phyloP scores from a whole-genome alignment of 2,329 filamentous ascomycete species.

The Aspergillus amoenus region DNA sequence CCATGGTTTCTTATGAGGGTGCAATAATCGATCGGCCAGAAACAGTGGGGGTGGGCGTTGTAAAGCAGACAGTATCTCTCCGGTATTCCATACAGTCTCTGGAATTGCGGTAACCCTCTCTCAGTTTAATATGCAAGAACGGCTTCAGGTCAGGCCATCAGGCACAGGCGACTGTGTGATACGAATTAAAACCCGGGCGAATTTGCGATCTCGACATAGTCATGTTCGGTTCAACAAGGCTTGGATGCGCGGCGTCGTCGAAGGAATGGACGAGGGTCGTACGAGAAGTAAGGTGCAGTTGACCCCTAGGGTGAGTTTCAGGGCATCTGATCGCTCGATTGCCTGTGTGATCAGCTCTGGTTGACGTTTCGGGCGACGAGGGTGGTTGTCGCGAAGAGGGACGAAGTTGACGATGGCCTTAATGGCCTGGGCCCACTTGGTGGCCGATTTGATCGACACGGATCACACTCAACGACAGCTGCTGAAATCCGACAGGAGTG shows the following conservation, averaged over 20 bases:
- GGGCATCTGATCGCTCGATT: not conserved
- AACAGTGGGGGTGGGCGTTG: not conserved
- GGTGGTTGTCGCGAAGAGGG: not conserved
- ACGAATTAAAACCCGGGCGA: constrained; percentile 14
- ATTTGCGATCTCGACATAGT: constrained; percentile 24
- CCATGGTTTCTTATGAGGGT: constrained; percentile 20
- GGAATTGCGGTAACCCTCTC: not conserved
- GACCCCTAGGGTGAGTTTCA: not conserved
- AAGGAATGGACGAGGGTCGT: constrained; percentile 9
- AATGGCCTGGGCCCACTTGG: constrained; percentile 11
- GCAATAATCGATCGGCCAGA: constrained; percentile 10
- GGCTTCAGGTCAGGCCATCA: constrained; percentile 6
- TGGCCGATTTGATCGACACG: constrained; percentile 10
- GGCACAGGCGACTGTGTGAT: constrained; percentile 12
- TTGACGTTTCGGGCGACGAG: not conserved
- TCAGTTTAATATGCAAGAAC: not conserved
- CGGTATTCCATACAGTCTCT: constrained; percentile 15
- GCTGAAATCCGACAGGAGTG: not conserved
- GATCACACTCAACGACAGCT: not conserved
- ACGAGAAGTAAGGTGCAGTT: constrained; percentile 8
- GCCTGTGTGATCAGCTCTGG: not conserved
- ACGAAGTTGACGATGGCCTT: constrained; percentile 6
- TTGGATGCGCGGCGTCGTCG: constrained; percentile 12
- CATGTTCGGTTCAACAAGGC: constrained; percentile 16
- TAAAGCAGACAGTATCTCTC: not conserved